These are phyloP conservation scores for Orbilia blumenaviensis DNA, from an alignment of 2,329 filamentous ascomycete species.

Conservation along the genomic window DNA sequence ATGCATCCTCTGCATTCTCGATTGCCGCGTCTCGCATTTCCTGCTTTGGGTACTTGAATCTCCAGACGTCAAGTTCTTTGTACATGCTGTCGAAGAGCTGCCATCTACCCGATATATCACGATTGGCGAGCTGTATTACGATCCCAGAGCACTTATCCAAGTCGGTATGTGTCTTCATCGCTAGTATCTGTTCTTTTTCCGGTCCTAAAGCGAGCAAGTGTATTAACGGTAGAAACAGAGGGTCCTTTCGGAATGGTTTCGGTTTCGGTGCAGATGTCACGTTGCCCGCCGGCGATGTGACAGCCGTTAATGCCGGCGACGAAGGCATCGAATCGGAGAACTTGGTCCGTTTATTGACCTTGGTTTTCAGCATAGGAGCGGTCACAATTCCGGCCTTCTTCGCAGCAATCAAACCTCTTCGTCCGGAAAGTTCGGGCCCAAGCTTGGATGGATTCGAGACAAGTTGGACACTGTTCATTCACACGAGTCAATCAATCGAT, in stretches of 20 bases:
- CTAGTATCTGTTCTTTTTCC: slow-evolving; percentile 56
- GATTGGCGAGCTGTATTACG: slow-evolving; percentile 56
- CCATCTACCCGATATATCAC: slow-evolving; percentile 55
- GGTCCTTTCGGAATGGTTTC: slow-evolving; percentile 54
- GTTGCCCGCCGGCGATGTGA: slow-evolving; percentile 43
- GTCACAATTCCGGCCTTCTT: slow-evolving; percentile 52
- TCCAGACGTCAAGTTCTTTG: slow-evolving; percentile 58
- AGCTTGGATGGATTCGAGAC: slow-evolving; percentile 52
- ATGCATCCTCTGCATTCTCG: slow-evolving; percentile 56
- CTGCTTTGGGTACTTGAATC: slow-evolving; percentile 56
- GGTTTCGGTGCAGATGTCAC: slow-evolving; percentile 49
- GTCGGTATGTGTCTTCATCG: slow-evolving; percentile 58
- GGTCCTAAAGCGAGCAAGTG: slow-evolving; percentile 57
- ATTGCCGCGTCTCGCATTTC: slow-evolving; percentile 57
- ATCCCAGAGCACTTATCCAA: slow-evolving; percentile 56
- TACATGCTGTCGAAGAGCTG: slow-evolving; percentile 56
- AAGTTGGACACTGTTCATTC: slow-evolving; percentile 46
- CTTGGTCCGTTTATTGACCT: slow-evolving; percentile 49
- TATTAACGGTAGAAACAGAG: slow-evolving; percentile 57
- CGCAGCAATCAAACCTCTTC: slow-evolving; percentile 49
- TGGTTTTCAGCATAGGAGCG: slow-evolving; percentile 43
- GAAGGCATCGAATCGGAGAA: slow-evolving; percentile 49
- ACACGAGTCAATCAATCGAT: slow-evolving; percentile 37
- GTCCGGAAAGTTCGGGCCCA: slow-evolving; percentile 47
- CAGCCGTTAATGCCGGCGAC: slow-evolving; percentile 45